phyloP scores from a whole-genome alignment of 2,329 filamentous ascomycete genomes.

The Emergomyces orientalis region DNA sequence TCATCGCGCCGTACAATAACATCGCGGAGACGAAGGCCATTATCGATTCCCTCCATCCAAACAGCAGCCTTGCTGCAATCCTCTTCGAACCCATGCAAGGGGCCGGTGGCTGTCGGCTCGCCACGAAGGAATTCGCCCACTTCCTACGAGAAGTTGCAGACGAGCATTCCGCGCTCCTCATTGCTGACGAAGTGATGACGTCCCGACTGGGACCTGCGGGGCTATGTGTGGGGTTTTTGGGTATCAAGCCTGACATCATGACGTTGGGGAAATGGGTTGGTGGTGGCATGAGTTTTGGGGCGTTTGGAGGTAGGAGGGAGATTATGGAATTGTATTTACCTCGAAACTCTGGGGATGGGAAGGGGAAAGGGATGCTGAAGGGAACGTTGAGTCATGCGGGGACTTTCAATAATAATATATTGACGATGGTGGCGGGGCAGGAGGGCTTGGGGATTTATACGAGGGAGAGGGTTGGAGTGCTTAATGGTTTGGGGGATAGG shows the following conservation, averaged over 20 bases:
- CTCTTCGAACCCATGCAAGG: conserved; percentile 60
- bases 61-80: conserved; percentile 49
- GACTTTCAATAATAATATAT: conserved; percentile 59
- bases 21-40: conserved; percentile 37
- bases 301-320: conserved; percentile 52
- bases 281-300: conserved; percentile 57
- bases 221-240: conserved; percentile 31
- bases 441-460: conserved; percentile 25
- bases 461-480: conserved; percentile 13
- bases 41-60: conserved; percentile 29
- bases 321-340: conserved; percentile 54
- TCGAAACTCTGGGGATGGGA: conserved; percentile 14
- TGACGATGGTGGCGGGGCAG: conserved; percentile 50
- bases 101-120: conserved; percentile 50
- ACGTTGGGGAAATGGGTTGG: conserved; percentile 60
- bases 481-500: conserved; percentile 23
- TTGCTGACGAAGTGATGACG: conserved; percentile 65
- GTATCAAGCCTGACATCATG: conserved; percentile 50
- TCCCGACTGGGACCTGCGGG: conserved; percentile 49
- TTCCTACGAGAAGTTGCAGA: conserved; percentile 43
- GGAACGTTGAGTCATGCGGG: conserved; percentile 47
- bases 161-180: conserved; percentile 48
- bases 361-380: conserved; percentile 7
- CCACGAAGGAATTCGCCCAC: conserved; percentile 42
- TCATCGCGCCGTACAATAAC: conserved; percentile 56